Conservation (phyloP, 805 yeast species). For the Candida ponderosae region DNA sequence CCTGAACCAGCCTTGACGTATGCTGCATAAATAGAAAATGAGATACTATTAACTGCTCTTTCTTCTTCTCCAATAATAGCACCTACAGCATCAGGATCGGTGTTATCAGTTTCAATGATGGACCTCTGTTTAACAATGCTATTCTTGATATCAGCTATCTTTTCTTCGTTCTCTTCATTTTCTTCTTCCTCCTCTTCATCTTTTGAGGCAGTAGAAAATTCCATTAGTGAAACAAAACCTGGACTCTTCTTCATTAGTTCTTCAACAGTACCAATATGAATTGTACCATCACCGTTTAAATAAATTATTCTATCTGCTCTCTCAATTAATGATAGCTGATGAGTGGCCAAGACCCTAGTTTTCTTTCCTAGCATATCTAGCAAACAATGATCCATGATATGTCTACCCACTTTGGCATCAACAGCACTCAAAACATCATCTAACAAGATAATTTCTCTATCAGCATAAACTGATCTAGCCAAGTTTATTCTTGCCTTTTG, state of each 20-base stretch:
- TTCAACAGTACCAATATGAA: slow-evolving; percentile 47
- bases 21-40: slow-evolving; percentile 36
- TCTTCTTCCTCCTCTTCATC: slow-evolving; percentile 19
- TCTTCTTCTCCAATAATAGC: slow-evolving; percentile 42
- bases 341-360: slow-evolving; percentile 71
- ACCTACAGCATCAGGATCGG: slow-evolving; percentile 21
- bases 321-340: slow-evolving; percentile 58
- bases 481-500: slow-evolving; percentile 67
- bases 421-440: slow-evolving; percentile 76
- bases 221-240: slow-evolving; percentile 41
- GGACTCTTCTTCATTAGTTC: slow-evolving; percentile 34
- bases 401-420: slow-evolving; percentile 70
- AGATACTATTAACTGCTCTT: slow-evolving; percentile 49
- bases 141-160: slow-evolving; percentile 13
- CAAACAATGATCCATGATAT: slow-evolving; percentile 56
- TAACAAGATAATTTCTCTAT: slow-evolving; percentile 51
- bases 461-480: slow-evolving; percentile 65
- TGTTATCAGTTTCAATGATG: slow-evolving; percentile 9
- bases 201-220: slow-evolving; percentile 28
- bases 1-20: slow-evolving; percentile 55
- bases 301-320: slow-evolving; percentile 59
- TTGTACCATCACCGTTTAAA: slow-evolving; percentile 51
- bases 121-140: too few species aligned
- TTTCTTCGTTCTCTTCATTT: slow-evolving; percentile 18
- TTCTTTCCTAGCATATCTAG: slow-evolving; percentile 39